Percentiles rank a stretch among this genome's conserved stretches.
Conservation (phyloP, 108 stramenopile species). For the Nitzschia inconspicua region DNA sequence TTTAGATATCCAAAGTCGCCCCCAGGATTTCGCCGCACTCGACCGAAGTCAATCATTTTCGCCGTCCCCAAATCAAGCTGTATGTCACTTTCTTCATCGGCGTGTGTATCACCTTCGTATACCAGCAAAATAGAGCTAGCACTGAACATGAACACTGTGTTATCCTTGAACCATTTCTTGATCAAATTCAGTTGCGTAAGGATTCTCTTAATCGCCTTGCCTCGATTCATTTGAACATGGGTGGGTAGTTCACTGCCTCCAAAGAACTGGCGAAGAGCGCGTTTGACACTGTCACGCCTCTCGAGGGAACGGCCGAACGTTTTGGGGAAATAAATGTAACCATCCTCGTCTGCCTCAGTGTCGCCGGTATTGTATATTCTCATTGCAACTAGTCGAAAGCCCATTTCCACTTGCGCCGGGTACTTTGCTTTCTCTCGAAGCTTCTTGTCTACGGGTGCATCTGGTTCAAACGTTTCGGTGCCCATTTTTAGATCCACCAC, state of each 20-base stretch:
- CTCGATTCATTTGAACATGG: constrained; percentile 10
- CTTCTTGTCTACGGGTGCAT: constrained; percentile 61
- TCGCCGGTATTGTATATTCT: constrained; percentile 54
- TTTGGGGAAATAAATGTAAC: constrained; percentile 45
- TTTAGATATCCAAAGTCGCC: constrained; percentile 47
- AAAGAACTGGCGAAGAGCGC: constrained; percentile 59
- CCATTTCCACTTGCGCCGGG: constrained; percentile 62
- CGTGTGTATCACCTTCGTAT: constrained; percentile 56
- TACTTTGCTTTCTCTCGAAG: constrained; percentile 64
- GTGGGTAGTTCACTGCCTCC: constrained; percentile 8
- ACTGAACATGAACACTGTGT: constrained; percentile 56
- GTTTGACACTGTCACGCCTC: constrained; percentile 35
- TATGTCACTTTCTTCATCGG: background rate
- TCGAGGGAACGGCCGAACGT: constrained; percentile 56
- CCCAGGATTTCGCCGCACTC: constrained; percentile 56
- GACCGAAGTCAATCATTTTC: constrained; percentile 84
- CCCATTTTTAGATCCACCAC: constrained; percentile 89
- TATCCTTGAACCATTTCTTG: constrained; percentile 57
- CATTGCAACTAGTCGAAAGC: constrained; percentile 84
- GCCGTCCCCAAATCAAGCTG: constrained; percentile 31
- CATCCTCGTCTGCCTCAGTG: constrained; percentile 36
- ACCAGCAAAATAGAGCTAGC: constrained; percentile 77
- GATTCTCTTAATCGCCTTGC: constrained; percentile 32
- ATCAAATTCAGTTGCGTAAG: constrained; percentile 40
- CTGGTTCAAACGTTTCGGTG: constrained; percentile 75